A percentile compares a stretch with the other conserved stretches of the same genome.
phyloP scores from a whole-genome alignment of 192 early-diverging fungal genomes.

The Backusella sp. region DNA sequence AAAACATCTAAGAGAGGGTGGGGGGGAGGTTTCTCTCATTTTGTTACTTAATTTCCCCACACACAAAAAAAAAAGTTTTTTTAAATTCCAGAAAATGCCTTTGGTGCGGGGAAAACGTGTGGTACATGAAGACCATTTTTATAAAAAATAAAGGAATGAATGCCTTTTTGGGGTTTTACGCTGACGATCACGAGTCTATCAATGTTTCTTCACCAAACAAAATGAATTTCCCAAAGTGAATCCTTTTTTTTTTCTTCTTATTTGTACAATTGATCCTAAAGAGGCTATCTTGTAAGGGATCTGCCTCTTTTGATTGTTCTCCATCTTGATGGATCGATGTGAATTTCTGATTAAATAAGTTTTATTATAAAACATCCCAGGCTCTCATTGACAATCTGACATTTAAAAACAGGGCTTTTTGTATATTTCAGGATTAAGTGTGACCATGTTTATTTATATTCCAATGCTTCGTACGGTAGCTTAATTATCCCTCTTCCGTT shows the following conservation, averaged over 20 bases:
- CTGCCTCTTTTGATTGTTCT: not conserved
- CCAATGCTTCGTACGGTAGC: not conserved
- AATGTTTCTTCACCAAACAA: not conserved
- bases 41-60: not conserved
- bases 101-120: not conserved
- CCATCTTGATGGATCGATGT: not conserved
- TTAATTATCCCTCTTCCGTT: not conserved
- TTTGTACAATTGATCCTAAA: not conserved
- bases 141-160: not conserved
- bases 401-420: not conserved
- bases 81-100: not conserved
- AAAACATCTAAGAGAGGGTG: not conserved
- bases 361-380: slow-evolving; percentile 8
- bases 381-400: not conserved
- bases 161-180: not conserved
- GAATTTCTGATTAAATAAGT: slow-evolving; percentile 3
- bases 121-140: not conserved
- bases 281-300: not conserved
- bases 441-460: not conserved
- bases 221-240: not conserved
- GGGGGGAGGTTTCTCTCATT: not conserved
- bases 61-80: not conserved
- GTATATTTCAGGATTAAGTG: not conserved
- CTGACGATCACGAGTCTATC: not conserved
- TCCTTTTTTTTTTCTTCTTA: not conserved